A percentile compares a stretch with the other conserved stretches of the same genome.
phyloP scores from a whole-genome alignment of 768 basidiomycete genomes.

The Auricularia heimuer region DNA sequence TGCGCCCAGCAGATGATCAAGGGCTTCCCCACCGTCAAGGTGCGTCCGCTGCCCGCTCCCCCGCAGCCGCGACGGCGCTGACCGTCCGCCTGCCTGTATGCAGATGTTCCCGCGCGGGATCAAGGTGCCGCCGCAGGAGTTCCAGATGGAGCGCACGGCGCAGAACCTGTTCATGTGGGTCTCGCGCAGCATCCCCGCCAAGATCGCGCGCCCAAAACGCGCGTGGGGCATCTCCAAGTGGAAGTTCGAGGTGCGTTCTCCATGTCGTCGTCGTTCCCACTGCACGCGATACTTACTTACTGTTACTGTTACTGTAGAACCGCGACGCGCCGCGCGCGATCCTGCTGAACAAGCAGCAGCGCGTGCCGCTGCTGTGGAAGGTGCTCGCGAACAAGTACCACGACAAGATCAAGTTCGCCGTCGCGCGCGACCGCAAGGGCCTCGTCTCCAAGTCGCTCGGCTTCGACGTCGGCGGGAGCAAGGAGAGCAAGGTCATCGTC shows the following conservation, averaged over 20 bases:
- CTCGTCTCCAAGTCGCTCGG: slow-evolving; percentile 49
- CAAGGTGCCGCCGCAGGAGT: slow-evolving; percentile 49
- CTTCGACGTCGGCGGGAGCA: slow-evolving; percentile 41
- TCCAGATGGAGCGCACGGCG: slow-evolving; percentile 63
- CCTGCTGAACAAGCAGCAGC: slow-evolving; percentile 65
- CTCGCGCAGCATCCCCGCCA: slow-evolving; percentile 60
- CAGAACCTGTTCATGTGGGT: slow-evolving; percentile 69
- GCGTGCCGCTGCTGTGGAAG: slow-evolving; percentile 71
- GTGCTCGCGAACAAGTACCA: slow-evolving; percentile 65
- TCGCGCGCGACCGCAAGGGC: slow-evolving; percentile 58
- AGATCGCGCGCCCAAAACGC: slow-evolving; percentile 43
- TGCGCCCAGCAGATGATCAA: slow-evolving; percentile 79
- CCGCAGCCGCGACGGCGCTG: no score
- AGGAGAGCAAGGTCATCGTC: slow-evolving; percentile 57
- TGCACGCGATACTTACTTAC: background rate
- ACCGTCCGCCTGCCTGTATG: no score
- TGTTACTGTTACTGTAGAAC: slow-evolving; percentile 18
- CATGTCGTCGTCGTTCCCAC: background rate
- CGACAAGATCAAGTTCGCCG: slow-evolving; percentile 50
- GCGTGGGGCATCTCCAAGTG: slow-evolving; percentile 53
- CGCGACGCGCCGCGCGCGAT: slow-evolving; percentile 45
- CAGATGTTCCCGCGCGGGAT: slow-evolving; percentile 74
- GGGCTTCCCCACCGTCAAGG: slow-evolving; percentile 92
- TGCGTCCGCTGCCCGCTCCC: slow-evolving; percentile 17
- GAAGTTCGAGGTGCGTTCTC: slow-evolving; percentile 50